phyloP scores from a whole-genome alignment of 306 rosid species.

The Quercus ilex region DNA sequence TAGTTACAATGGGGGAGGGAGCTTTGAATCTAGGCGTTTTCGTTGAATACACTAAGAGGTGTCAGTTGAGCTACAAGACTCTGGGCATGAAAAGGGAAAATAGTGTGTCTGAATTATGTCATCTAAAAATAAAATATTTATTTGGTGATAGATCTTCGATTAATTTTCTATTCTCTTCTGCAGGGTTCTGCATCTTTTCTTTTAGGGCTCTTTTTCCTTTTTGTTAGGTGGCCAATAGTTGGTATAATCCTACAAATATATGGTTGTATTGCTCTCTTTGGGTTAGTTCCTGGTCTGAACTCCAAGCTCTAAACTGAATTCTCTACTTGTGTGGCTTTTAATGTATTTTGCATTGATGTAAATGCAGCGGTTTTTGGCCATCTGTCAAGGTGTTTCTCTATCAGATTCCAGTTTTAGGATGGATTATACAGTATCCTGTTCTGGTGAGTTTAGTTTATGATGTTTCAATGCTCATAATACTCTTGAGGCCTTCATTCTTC shows the following conservation, averaged over 20 bases:
- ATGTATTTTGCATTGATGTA: slow-evolving; percentile 16
- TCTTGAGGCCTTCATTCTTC: background rate
- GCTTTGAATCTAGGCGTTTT: too few relatives aligned
- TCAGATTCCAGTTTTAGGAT: slow-evolving; percentile 79
- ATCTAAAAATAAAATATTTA: background rate
- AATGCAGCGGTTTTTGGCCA: slow-evolving; percentile 83
- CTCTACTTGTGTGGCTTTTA: background rate
- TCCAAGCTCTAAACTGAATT: slow-evolving; percentile 13
- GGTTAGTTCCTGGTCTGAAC: slow-evolving; percentile 57
- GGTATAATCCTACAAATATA: slow-evolving; percentile 79
- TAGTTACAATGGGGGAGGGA: too few relatives aligned
- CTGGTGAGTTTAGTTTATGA: slow-evolving; percentile 52
- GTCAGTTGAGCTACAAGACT: too few relatives aligned
- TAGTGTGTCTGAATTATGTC: too few relatives aligned
- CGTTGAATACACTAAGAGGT: too few relatives aligned
- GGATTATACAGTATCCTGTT: slow-evolving; percentile 66
- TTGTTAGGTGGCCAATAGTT: slow-evolving; percentile 85
- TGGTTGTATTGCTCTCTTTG: slow-evolving; percentile 70
- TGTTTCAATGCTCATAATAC: slow-evolving; percentile 13
- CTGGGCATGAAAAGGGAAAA: too few relatives aligned
- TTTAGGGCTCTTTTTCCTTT: slow-evolving; percentile 83
- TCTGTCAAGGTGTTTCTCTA: slow-evolving; percentile 70
- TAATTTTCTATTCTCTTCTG: slow-evolving; percentile 19
- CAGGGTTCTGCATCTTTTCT: slow-evolving; percentile 90
- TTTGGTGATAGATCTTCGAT: background rate